Conservation (phyloP, 148 eudicot species). For the Cornus suecica region DNA sequence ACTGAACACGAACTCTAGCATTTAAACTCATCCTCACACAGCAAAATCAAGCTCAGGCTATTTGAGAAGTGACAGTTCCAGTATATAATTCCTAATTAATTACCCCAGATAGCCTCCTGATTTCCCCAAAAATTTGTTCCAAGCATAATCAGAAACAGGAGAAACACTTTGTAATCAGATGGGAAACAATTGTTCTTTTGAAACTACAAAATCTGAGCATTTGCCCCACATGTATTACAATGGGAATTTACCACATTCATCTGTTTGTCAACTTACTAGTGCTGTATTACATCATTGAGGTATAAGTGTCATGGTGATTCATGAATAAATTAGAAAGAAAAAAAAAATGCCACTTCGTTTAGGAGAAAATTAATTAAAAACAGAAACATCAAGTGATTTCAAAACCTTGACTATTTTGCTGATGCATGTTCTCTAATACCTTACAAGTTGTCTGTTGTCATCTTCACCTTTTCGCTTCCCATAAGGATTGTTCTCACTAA, state of each 20-base stretch:
- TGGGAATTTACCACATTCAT: background rate
- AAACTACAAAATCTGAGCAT: too few species aligned
- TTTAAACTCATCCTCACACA: too few species aligned
- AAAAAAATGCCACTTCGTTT: background rate
- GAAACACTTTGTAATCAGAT: too few species aligned
- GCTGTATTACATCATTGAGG: background rate
- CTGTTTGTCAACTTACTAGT: background rate
- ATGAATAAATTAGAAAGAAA: background rate
- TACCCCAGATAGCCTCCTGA: too few species aligned
- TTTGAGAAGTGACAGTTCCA: too few species aligned
- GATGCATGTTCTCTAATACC: conserved; percentile 38
- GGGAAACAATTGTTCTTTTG: too few species aligned
- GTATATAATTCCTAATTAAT: too few species aligned
- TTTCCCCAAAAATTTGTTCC: too few species aligned
- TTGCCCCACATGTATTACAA: background rate
- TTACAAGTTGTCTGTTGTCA: conserved; percentile 50
- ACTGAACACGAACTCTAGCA: too few species aligned
- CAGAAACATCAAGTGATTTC: background rate
- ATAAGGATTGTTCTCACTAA: conserved; percentile 67
- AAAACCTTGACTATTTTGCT: background rate
- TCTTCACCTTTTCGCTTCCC: conserved; percentile 49
- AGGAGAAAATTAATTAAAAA: background rate
- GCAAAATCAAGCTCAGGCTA: too few species aligned
- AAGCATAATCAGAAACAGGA: too few species aligned
- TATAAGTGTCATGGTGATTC: background rate